phyloP scores from a whole-genome alignment of 2,329 filamentous ascomycete species.

The Aspergillus uvarum region DNA sequence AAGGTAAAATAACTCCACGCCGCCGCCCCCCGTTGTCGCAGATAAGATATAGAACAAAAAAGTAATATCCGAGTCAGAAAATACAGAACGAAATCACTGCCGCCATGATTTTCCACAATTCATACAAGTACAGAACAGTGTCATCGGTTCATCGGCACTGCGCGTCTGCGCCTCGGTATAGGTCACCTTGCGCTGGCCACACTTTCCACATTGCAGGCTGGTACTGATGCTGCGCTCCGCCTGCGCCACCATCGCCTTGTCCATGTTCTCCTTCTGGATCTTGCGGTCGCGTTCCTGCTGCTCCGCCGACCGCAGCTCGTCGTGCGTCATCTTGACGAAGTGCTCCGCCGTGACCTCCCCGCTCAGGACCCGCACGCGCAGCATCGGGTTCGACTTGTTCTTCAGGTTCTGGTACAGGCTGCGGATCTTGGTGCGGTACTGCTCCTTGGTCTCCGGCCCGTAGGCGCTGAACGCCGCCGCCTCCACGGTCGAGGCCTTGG shows the following conservation, averaged over 20 bases:
- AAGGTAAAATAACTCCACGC: slow-evolving; percentile 16
- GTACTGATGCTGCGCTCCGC: slow-evolving; percentile 87
- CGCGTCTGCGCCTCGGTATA: slow-evolving; percentile 96
- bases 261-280: slow-evolving; percentile 90
- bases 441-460: slow-evolving; percentile 66
- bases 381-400: slow-evolving; percentile 77
- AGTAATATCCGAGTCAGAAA: slow-evolving; percentile 8
- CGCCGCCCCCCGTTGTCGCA: neutral
- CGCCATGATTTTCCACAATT: slow-evolving; percentile 51
- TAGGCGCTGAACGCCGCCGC: slow-evolving; percentile 68
- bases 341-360: slow-evolving; percentile 69
- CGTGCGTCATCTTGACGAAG: slow-evolving; percentile 83
- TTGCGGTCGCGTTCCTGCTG: slow-evolving; percentile 72
- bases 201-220: slow-evolving; percentile 85
- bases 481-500: slow-evolving; percentile 70
- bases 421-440: slow-evolving; percentile 85
- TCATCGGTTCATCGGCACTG: slow-evolving; percentile 84
- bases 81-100: slow-evolving; percentile 28
- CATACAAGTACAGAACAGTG: slow-evolving; percentile 49
- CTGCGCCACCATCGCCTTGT: slow-evolving; percentile 91
- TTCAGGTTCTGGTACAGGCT: slow-evolving; percentile 94
- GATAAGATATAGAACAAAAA: neutral
- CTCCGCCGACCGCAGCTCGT: slow-evolving; percentile 87
- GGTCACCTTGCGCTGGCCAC: slow-evolving; percentile 88
- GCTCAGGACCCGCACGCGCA: slow-evolving; percentile 72